Evolutionary conservation across 805 yeast genomes (phyloP).

Genomic region (Candida hispaniensis): DNA sequence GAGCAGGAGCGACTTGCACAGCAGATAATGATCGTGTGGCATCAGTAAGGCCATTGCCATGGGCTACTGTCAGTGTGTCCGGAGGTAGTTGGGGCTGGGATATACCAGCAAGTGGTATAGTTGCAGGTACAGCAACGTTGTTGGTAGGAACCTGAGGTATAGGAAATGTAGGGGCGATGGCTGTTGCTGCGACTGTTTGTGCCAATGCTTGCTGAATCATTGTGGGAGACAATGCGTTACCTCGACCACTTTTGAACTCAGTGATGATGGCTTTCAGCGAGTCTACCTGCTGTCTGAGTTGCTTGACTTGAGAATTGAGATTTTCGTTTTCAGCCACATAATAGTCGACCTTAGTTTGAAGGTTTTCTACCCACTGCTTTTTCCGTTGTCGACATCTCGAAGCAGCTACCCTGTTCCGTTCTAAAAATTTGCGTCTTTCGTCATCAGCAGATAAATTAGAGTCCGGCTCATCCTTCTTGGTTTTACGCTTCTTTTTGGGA

Average conservation of each 20-base stretch:
- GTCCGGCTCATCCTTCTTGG: constrained; percentile 6
- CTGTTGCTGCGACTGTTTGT: constrained; percentile 13
- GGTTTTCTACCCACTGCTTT: constrained; percentile 72
- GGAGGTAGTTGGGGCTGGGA: constrained; percentile 12
- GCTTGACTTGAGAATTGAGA: constrained; percentile 46
- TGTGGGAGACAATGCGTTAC: constrained; percentile 4
- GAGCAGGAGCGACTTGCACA: constrained; percentile 10
- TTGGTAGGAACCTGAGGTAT: constrained; percentile 14
- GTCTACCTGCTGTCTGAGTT: constrained; percentile 47
- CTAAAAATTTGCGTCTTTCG: constrained; percentile 65
- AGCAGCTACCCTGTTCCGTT: constrained; percentile 90
- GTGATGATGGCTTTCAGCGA: constrained; percentile 6
- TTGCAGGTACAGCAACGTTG: constrained; percentile 4
- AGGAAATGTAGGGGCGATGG: constrained; percentile 13
- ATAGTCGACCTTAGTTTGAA: constrained; percentile 67
- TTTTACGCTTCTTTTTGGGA: constrained; percentile 9
- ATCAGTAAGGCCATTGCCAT: too few species aligned
- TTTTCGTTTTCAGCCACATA: constrained; percentile 62
- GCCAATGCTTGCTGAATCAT: constrained; percentile 3
- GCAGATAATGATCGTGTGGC: too few species aligned
- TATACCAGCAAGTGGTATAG: too few species aligned
- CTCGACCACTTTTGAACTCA: constrained; percentile 14
- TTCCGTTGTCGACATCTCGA: constrained; percentile 90
- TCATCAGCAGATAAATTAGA: constrained; percentile 44
- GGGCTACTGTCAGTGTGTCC: too few species aligned